Evolutionary conservation across 2,329 filamentous ascomycete genomes (phyloP).

Genomic region (Lojkania enalia): DNA sequence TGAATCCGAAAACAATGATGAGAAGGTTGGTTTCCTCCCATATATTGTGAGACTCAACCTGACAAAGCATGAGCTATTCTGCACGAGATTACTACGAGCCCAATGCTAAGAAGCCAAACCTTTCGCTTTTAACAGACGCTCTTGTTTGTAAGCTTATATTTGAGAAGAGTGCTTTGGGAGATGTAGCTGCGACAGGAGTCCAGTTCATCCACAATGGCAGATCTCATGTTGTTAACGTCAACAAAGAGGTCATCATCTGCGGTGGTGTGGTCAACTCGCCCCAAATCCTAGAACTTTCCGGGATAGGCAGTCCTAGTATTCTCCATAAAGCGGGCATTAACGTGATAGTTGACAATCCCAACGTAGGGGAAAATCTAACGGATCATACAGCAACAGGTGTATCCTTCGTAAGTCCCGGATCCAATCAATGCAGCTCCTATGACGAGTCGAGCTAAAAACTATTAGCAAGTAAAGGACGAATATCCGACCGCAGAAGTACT

Average conservation of each 20-base stretch:
- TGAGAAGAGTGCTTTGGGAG: conserved; percentile 43
- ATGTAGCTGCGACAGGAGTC: conserved; percentile 45
- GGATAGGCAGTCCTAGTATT: conserved; percentile 29
- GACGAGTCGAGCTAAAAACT: background rate
- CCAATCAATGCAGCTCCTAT: background rate
- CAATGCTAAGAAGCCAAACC: conserved; percentile 47
- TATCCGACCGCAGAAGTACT: conserved; percentile 32
- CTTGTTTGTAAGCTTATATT: conserved; percentile 53
- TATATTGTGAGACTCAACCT: conserved; percentile 23
- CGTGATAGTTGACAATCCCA: conserved; percentile 30
- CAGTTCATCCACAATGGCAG: conserved; percentile 45
- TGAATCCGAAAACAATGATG: conserved; percentile 28
- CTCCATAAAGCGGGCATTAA: conserved; percentile 33
- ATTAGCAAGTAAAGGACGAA: conserved; percentile 30
- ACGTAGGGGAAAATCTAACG: conserved; percentile 43
- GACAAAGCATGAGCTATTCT: conserved; percentile 38
- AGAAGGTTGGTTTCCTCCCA: conserved; percentile 41
- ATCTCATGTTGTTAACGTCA: conserved; percentile 28
- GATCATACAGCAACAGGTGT: conserved; percentile 35
- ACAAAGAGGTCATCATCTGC: conserved; percentile 36
- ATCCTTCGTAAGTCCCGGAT: conserved; percentile 15
- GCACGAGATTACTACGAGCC: conserved; percentile 43
- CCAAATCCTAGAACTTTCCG: conserved; percentile 38
- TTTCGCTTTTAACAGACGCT: conserved; percentile 54
- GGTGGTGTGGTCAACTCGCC: conserved; percentile 34